Evolutionary conservation across 768 basidiomycete genomes (phyloP).

Genomic region (Nidularia pulvinata): DNA sequence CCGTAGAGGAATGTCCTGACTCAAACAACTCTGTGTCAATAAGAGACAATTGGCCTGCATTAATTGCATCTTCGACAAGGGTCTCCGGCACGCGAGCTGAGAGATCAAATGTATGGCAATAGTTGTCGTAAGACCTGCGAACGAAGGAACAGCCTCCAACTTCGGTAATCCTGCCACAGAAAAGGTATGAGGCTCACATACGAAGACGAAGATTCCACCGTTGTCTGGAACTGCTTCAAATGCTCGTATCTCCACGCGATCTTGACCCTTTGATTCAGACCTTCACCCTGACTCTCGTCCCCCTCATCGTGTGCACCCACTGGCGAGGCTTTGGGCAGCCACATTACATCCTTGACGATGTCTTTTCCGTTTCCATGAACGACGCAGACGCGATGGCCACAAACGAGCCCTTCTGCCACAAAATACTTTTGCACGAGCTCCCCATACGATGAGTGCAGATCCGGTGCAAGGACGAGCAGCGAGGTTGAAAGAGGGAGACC

Average conservation of each 20-base stretch:
- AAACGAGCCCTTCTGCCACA: slow-evolving; percentile 81
- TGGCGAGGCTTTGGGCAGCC: slow-evolving; percentile 47
- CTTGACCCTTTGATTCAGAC: slow-evolving; percentile 67
- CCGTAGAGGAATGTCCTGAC: not conserved
- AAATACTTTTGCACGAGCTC: slow-evolving; percentile 88
- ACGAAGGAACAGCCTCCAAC: not conserved
- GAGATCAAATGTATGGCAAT: slow-evolving; percentile 75
- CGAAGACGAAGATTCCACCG: slow-evolving; percentile 51
- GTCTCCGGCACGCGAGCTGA: slow-evolving; percentile 56
- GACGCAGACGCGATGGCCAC: slow-evolving; percentile 68
- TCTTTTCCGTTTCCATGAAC: slow-evolving; percentile 56
- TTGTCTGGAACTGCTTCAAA: slow-evolving; percentile 92
- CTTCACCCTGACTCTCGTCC: slow-evolving; percentile 35
- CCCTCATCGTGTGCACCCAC: slow-evolving; percentile 16
- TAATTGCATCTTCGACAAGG: slow-evolving; percentile 41
- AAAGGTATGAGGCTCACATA: slow-evolving; percentile 33
- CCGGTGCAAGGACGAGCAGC: slow-evolving; percentile 77
- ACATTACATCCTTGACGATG: slow-evolving; percentile 80
- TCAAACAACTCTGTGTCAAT: slow-evolving; percentile 8
- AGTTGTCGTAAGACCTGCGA: slow-evolving; percentile 53
- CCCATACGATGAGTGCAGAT: slow-evolving; percentile 84
- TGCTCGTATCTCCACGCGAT: slow-evolving; percentile 98
- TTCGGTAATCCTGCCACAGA: slow-evolving; percentile 2
- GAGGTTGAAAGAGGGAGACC: slow-evolving; percentile 84
- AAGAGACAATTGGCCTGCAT: slow-evolving; percentile 13